Evolutionary conservation across 805 yeast genomes (phyloP).

Genomic region (Saccharomycopsis guyanensis): DNA sequence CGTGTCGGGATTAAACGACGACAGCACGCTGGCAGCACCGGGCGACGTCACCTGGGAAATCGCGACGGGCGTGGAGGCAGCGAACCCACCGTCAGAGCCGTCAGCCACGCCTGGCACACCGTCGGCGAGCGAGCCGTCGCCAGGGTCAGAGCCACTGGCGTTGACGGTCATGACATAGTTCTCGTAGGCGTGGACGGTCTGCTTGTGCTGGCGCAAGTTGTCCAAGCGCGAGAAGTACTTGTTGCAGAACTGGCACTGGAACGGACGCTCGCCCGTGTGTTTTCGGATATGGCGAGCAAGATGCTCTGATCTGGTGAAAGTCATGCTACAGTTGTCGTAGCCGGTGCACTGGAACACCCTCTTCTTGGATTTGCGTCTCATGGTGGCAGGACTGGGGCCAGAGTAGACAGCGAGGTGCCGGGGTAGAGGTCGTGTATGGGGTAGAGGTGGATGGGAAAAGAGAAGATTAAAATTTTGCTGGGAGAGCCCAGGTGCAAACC

Average conservation of each 20-base stretch:
- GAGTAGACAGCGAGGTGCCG: no score
- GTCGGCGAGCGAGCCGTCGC: not conserved
- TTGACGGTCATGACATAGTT: constrained; percentile 7
- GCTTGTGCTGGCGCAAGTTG: constrained; percentile 85
- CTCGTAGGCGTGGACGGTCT: constrained; percentile 58
- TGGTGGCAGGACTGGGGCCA: not conserved
- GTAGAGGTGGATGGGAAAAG: not conserved
- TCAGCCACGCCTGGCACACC: not conserved
- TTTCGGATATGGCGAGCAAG: constrained; percentile 86
- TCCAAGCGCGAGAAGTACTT: constrained; percentile 78
- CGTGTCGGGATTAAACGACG: not conserved
- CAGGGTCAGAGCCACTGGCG: not conserved
- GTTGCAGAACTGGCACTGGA: constrained; percentile 75
- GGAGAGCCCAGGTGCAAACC: no score
- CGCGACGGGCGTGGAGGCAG: not conserved
- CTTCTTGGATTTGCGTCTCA: constrained; percentile 42
- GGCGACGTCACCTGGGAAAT: not conserved
- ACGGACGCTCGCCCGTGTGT: constrained; percentile 93
- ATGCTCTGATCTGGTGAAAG: constrained; percentile 87
- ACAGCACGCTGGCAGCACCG: not conserved
- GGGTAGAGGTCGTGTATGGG: not conserved
- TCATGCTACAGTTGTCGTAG: constrained; percentile 78
- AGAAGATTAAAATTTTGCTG: not conserved
- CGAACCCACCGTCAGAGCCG: not conserved
- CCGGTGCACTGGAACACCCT: constrained; percentile 80